Evolutionary conservation across 306 rosid genomes (phyloP).

Genomic region (Cucurbita argyrosperma): DNA sequence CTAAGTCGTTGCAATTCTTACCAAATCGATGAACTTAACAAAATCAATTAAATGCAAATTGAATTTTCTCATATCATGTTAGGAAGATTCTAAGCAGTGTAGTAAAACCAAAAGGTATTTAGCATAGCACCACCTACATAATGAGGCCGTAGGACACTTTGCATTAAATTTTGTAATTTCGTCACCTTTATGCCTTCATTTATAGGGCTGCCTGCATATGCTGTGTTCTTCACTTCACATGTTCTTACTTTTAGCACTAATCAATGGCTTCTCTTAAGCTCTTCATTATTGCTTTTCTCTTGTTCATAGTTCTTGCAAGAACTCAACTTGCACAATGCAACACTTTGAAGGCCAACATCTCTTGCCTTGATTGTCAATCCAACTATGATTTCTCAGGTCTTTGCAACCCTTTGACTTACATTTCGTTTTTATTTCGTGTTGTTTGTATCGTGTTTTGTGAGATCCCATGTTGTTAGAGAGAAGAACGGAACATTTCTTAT

Average conservation of each 20-base stretch:
- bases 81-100: neutral
- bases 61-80: neutral
- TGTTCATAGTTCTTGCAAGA: neutral
- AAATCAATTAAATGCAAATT: too few relatives aligned
- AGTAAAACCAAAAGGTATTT: neutral
- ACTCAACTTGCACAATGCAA: neutral
- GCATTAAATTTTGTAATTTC: neutral
- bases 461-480: too few relatives aligned
- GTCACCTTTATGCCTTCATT: neutral
- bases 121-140: neutral
- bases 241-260: neutral
- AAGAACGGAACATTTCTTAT: too few relatives aligned
- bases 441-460: neutral
- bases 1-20: too few relatives aligned
- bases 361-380: slow-evolving; percentile 1
- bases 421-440: neutral
- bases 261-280: slow-evolving; percentile 1
- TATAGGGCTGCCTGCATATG: neutral
- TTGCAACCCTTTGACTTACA: neutral
- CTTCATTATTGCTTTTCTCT: neutral
- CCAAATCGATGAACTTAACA: too few relatives aligned
- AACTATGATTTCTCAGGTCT: neutral
- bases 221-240: neutral
- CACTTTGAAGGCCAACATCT: neutral
- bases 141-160: neutral